A percentile compares a stretch with the other conserved stretches of the same genome.
Conservation (phyloP, 768 basidiomycete species). For the Termitomyces sp. region DNA sequence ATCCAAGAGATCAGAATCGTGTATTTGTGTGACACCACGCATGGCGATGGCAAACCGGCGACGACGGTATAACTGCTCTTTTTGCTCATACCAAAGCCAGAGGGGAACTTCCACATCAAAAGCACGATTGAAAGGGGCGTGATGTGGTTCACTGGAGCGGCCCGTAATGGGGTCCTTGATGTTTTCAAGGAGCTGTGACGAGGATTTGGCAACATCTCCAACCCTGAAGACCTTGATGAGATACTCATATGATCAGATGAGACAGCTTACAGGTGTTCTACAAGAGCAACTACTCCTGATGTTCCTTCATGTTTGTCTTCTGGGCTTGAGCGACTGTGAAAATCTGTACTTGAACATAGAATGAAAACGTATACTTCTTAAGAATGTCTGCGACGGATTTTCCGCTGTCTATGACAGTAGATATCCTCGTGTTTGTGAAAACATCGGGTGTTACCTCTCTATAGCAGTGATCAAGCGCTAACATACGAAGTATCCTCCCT, state of each 20-base stretch:
- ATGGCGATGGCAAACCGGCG: not conserved
- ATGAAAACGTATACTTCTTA: constrained; percentile 6
- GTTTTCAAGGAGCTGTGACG: constrained; percentile 21
- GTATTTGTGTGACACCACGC: not conserved
- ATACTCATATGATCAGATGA: not conserved
- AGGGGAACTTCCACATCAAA: not conserved
- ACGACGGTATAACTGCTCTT: constrained; percentile 2
- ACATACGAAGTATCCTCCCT: constrained; percentile 22
- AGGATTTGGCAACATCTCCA: constrained; percentile 16
- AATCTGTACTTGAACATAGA: not conserved
- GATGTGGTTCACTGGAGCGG: constrained; percentile 13
- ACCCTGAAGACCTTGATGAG: constrained; percentile 6
- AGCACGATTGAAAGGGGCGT: constrained; percentile 9
- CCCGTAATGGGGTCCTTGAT: constrained; percentile 16
- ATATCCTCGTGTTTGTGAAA: constrained; percentile 30
- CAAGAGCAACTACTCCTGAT: constrained; percentile 20
- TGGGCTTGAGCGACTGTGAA: constrained; percentile 12
- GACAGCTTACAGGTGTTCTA: constrained; percentile 16
- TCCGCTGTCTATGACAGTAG: constrained; percentile 22
- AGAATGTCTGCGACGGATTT: constrained; percentile 22
- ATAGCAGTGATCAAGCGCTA: constrained; percentile 30
- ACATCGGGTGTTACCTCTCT: constrained; percentile 29
- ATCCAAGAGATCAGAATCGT: not conserved
- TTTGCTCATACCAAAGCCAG: constrained; percentile 1
- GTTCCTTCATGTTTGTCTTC: constrained; percentile 24